Evolutionary conservation across 306 rosid genomes (phyloP), one percentile per base, ranked within the genome.

Genomic region (Trichosanthes cucumerina): DNA sequence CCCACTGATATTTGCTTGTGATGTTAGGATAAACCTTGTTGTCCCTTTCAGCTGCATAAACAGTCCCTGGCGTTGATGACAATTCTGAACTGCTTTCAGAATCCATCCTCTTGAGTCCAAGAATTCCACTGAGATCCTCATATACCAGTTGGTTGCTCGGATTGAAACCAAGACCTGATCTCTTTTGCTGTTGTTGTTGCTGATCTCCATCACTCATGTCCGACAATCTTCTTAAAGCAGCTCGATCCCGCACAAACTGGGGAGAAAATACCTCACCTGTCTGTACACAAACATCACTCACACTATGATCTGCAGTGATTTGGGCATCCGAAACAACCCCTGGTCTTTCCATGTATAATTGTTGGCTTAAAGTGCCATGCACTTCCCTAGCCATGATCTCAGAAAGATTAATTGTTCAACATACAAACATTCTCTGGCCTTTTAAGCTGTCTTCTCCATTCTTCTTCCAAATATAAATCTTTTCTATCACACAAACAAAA

Each of bases 191-290:
- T 39, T 88, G 85, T 69, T 79, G 85, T 12, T 7, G 80, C 34
- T 85, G 91, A 80, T 86, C 89, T 59, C 19, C 80, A 53, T 88
- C 89, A 31, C 81, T 71, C 66, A 74, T 63, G 73, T 80, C 77
- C 4, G 89, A 85, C 34, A 90, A 53, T 83, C 93, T 86, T 81
- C 96, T 86, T 62, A 81, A 62, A 60, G 85, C 86, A 75, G 80
- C 81, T 73, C 91, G 93, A 47, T 92, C 99, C 24, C 89, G 89
- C 76, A 89, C 64, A 85, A 96, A 96, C 63, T 92, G 89, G 0
- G 90, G 53, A 19, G 99, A 88, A 83, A 96, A 96, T 84, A 91
- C 99, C 88, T 92, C 98, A 28, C 98, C 99, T 0, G 99, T 96
- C 84, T 88, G 96, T 56, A 53, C 3, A 86, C 91, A 92, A 70